Evolutionary conservation across 1,284 basidiomycete species (phyloP), one percentile per base, ranked within the genome.

Genomic region (Sanghuangporus weigelae): DNA sequence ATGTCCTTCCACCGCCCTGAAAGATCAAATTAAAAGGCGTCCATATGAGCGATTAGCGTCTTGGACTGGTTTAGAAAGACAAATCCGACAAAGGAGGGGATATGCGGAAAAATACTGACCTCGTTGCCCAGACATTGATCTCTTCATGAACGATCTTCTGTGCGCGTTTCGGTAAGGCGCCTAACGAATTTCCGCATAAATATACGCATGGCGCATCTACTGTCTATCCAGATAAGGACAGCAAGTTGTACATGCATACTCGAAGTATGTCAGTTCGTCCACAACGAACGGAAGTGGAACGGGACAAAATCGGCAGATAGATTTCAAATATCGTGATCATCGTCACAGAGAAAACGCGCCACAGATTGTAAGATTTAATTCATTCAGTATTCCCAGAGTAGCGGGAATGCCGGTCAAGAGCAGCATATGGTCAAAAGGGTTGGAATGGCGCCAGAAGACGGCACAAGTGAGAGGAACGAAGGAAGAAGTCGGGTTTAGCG

Each of bases 111-210:
- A 31, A 31, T 55, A 73, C 79, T 73, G 72, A 94, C 95, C 83
- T 83, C 63, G 84, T 84, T 39, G 81, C 86, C 97, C 96, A 99
- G n/a, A 90, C 88, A 58, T 85, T 77, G 54, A 99, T 76, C 75
- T 99, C 97, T 75, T 96, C 86, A 69, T 91, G 76, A 38, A 99
- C 78, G 60, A 94, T 81, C 69, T 82, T 72, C 65, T 85, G 81
- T 23, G 93, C 89, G 46, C 84, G 80, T 73, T 88, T 93, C 50
- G 91, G 84, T 69, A 95, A 80, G 55, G 90, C 82, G 1, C 96
- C 96, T 3, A 99, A 84, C 50, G 95, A 98, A 78, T 99, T 99
- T 53, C 96, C 97, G 75, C 94, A 97, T 58, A 99, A 86, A 76
- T 99, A 99, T 48, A 89, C 85, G 73, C 85, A 86, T 63, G 81